phyloP scores from a whole-genome alignment of 2,329 filamentous ascomycete species.

The Hypoxylon sp. region DNA sequence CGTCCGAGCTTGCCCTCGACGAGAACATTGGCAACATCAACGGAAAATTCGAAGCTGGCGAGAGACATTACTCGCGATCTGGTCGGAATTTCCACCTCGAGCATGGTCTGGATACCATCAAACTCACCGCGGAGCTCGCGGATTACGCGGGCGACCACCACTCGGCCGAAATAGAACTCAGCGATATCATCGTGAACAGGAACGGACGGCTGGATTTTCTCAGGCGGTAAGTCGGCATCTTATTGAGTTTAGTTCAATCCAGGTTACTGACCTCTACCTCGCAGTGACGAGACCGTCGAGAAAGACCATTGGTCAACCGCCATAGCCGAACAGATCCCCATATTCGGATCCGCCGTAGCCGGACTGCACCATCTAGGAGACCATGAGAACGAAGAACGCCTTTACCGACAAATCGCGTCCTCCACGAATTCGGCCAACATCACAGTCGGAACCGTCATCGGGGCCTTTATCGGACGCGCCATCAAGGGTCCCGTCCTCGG shows the following conservation, averaged over 20 bases:
- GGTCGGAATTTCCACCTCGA: constrained; percentile 31
- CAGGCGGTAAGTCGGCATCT: constrained; percentile 27
- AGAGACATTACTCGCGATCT: constrained; percentile 29
- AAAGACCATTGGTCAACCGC: constrained; percentile 26
- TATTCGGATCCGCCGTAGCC: constrained; percentile 28
- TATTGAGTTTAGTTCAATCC: neutral
- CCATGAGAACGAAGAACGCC: constrained; percentile 10
- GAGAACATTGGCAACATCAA: constrained; percentile 38
- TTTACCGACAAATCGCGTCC: constrained; percentile 28
- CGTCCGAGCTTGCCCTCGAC: constrained; percentile 35
- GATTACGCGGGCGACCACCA: constrained; percentile 32
- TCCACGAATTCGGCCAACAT: constrained; percentile 27
- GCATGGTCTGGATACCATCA: constrained; percentile 13
- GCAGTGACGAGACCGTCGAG: constrained; percentile 21
- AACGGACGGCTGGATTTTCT: constrained; percentile 28
- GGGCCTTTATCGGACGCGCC: constrained; percentile 33
- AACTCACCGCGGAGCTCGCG: constrained; percentile 29
- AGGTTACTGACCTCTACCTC: constrained; percentile 19
- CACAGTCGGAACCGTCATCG: constrained; percentile 29
- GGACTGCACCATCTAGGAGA: constrained; percentile 14
- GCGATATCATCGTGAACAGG: constrained; percentile 26
- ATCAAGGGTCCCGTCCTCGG: constrained; percentile 22
- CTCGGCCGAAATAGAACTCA: constrained; percentile 32
- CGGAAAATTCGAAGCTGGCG: constrained; percentile 32
- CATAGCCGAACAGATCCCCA: constrained; percentile 30